Base-by-base conservation (phyloP, 805 yeast species). In the Yarrowia sp. region DNA sequence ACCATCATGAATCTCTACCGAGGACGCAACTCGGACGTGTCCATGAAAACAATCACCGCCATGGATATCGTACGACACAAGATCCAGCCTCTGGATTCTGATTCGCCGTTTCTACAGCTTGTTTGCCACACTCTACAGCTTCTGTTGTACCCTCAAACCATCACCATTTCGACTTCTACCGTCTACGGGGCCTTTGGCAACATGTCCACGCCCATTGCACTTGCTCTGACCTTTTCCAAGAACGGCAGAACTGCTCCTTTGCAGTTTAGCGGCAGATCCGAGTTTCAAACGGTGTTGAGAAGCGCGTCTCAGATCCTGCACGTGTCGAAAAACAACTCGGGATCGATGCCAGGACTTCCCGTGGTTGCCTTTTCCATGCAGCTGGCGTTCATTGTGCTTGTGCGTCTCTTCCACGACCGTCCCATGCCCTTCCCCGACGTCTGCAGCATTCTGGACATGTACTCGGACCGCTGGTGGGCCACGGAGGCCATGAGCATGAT, bases 401-500 rank as follows among this genome's bases (percentile, higher is more conserved):
- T 41, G 10, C 21, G 63, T 1, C 40, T 58, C 9, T 58, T 58
- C 40, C 41, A 43, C 51, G 63, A 58, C 51, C 19, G 41, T 4
- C 51, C 49, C n/a, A 41, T 41, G 28, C 63, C 63, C 6, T 41
- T 43, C 22, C 36, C 51, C 1, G 63, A 58, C 51, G 51, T 58
- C 1, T 41, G 49, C 22, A 19, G 51, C 28, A 43, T 58, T 22
- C 51, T 58, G 4, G 63, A 41, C 51, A 30, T 30, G 51, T 58
- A 58, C 40, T 21, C 51, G 3, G 63, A 58, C 32, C 49, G 63
- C 2, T 58, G 63, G 63, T 58, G 63, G 63, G 63, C 63, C 41
- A 58, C 63, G 7, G 63, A 58, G 22, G 63, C 63, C 41, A 58
- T 54, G 61, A 54, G 61, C 26, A 54, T 54, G 61, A 54, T 54